Conservation (phyloP, 176 grass and related monocot genomes). For the Juncus inflexus region DNA sequence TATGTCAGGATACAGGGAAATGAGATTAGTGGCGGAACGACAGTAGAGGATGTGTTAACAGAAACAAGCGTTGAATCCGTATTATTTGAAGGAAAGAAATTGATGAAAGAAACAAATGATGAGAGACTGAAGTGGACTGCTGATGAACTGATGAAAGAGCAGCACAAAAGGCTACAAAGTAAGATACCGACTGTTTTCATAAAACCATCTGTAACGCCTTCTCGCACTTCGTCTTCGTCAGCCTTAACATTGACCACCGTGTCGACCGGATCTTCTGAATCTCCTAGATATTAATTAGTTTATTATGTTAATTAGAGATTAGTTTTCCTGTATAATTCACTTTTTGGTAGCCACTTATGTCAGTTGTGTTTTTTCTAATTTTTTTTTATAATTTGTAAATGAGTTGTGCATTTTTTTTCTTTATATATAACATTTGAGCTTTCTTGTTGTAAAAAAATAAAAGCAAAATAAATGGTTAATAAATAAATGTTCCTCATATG, state of each 20-base stretch:
- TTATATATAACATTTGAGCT: neutral
- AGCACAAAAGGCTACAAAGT: conserved; percentile 46
- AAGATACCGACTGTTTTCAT: conserved; percentile 58
- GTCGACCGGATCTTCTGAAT: conserved; percentile 51
- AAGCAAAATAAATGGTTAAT: too few species aligned
- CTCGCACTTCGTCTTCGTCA: conserved; percentile 63
- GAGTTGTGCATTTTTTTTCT: neutral
- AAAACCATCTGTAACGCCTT: conserved; percentile 47
- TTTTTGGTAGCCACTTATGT: too few species aligned
- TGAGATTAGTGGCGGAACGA: conserved; percentile 35
- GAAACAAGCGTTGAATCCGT: conserved; percentile 60
- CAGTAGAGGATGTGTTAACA: conserved; percentile 44
- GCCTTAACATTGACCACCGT: conserved; percentile 68
- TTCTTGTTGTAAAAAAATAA: too few species aligned
- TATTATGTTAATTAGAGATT: neutral
- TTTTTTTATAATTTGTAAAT: too few species aligned
- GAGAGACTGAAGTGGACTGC: conserved; percentile 52
- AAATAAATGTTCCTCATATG: too few species aligned
- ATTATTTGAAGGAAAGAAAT: conserved; percentile 56
- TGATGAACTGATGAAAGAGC: conserved; percentile 49
- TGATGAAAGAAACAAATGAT: conserved; percentile 58
- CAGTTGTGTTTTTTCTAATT: too few species aligned
- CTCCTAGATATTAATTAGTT: conserved; percentile 36
- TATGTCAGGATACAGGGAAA: conserved; percentile 62
- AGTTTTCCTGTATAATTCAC: neutral